Percentiles rank a stretch among this genome's conserved stretches.
Conservation (phyloP, 495 filamentous ascomycete species). For the Hypoxylon trugodes region DNA sequence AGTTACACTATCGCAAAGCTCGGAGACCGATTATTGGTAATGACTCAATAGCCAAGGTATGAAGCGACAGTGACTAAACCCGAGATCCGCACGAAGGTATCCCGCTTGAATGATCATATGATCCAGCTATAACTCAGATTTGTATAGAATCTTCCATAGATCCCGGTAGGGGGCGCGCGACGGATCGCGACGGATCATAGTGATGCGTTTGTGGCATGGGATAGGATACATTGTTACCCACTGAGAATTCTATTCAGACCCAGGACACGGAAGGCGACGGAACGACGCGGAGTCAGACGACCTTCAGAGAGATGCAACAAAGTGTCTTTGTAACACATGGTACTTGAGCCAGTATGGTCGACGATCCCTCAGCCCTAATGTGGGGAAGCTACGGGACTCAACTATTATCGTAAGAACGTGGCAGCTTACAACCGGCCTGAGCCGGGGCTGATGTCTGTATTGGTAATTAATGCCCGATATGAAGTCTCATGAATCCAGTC, state of each 20-base stretch:
- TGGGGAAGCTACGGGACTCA: conserved; percentile 29
- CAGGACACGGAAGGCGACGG: conserved; percentile 28
- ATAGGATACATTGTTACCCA: conserved; percentile 27
- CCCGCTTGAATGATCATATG: conserved; percentile 35
- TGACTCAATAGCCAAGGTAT: conserved; percentile 28
- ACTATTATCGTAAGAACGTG: conserved; percentile 25
- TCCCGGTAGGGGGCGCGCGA: conserved; percentile 26
- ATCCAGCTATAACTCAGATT: conserved; percentile 16
- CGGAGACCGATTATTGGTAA: conserved; percentile 31
- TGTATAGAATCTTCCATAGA: conserved; percentile 36
- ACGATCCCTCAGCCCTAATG: conserved; percentile 37
- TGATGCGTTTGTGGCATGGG: conserved; percentile 40
- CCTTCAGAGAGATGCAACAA: conserved; percentile 14
- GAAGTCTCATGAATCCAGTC: background rate
- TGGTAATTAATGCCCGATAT: background rate
- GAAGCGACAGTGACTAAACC: conserved; percentile 23
- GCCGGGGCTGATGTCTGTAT: conserved; percentile 6
- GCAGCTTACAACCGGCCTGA: conserved; percentile 14
- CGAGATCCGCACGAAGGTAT: conserved; percentile 35
- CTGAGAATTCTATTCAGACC: conserved; percentile 28
- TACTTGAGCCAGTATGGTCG: conserved; percentile 28
- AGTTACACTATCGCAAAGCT: conserved; percentile 28
- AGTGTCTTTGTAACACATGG: conserved; percentile 25
- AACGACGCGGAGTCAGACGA: conserved; percentile 24
- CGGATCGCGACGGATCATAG: conserved; percentile 36